Evolutionary conservation across 2,329 filamentous ascomycete species (phyloP), one percentile per base, ranked within the genome.

Genomic region (Fusarium temperatum): DNA sequence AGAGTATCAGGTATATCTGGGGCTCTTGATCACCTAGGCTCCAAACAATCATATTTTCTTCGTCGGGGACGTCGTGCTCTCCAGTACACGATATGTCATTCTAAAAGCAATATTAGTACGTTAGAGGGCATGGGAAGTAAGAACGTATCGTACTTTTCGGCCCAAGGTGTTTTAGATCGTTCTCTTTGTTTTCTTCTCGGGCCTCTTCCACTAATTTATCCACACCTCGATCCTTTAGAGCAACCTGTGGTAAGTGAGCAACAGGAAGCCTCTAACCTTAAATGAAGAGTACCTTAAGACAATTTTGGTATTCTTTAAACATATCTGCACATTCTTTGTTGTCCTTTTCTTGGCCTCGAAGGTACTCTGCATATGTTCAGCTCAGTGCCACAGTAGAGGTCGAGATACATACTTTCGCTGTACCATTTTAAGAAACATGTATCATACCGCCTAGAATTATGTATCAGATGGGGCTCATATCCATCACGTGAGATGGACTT

Each of bases 351-450:
- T 92, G 92, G 24, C 95, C 95, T 76, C 95, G 90, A 26, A 99
- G 90, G 80, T 98, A 99, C 83, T 98, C 96, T 96, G 74, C 4
- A 11, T 50, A 24, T 63, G 6, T 56, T 79, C 57, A 78, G 73
- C 28, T 9, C 54, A 22, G 39, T 67, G 36, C 55, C 47, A 20
- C 13, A 28, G 32, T 74, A 56, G 38, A 76, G 22, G 14, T 41
- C 45, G 57, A 41, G 59, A 64, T 24, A 83, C 92, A 67, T 87
- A 98, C 96, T 98, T 84, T 99, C 96, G 81, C 95, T 98, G 83
- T 99, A 99, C 96, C 96, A 99, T 85, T 98, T 98, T 74, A 99
- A 86, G 82, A 99, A 99, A 85, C 96, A 99, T 59, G 93, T 95
- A 83, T 99, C 96, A 81, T 99, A 99, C 78, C 92, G 94, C 82